phyloP scores from a whole-genome alignment of 2,329 filamentous ascomycete genomes.

The Clonostachys sp. region DNA sequence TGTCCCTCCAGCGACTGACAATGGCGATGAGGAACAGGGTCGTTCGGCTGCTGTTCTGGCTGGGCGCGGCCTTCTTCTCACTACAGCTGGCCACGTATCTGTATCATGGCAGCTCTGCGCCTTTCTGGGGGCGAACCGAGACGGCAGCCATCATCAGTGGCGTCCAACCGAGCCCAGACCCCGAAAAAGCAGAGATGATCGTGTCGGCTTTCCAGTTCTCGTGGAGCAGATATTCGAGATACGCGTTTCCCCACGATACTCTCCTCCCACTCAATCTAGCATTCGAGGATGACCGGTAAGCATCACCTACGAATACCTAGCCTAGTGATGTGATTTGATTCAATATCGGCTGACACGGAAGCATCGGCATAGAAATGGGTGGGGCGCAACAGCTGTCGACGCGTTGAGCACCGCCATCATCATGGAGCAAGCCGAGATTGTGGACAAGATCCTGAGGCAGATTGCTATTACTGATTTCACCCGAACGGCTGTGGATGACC shows the following conservation, averaged over 20 bases:
- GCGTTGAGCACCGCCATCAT: constrained; percentile 75
- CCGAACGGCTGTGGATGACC: constrained; percentile 35
- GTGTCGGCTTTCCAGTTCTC: background rate
- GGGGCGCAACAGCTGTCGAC: constrained; percentile 81
- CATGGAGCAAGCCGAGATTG: constrained; percentile 65
- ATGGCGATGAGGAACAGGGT: no score
- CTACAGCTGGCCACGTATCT: no score
- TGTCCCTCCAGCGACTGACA: no score
- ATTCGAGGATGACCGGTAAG: background rate
- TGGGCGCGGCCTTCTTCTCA: no score
- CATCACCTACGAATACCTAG: no score
- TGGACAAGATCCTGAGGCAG: constrained; percentile 66
- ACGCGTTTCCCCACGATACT: constrained; percentile 1
- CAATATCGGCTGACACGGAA: no score
- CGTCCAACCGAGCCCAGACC: background rate
- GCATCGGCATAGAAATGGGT: constrained; percentile 59
- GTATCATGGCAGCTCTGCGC: no score
- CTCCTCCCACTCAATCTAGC: background rate
- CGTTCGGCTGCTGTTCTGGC: no score
- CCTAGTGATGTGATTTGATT: no score
- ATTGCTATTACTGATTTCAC: constrained; percentile 69
- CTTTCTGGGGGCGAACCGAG: no score
- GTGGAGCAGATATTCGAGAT: background rate
- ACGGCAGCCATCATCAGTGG: no score
- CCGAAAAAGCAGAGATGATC: background rate